A percentile compares a stretch with the other conserved stretches of the same genome.
phyloP scores from a whole-genome alignment of 495 filamentous ascomycete species.

The Penicillium canariense region DNA sequence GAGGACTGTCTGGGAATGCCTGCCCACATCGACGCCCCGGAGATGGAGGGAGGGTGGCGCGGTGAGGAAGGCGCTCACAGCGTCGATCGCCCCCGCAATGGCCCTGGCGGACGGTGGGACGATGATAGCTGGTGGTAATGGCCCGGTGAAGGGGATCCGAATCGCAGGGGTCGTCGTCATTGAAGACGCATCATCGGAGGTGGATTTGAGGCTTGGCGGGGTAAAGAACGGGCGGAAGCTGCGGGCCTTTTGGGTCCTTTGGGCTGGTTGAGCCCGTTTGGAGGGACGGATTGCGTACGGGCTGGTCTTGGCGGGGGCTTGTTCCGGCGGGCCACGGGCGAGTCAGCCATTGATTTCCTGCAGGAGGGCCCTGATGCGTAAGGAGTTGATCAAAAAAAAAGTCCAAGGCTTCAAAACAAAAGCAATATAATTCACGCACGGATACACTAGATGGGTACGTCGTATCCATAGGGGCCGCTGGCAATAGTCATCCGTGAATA shows the following conservation, averaged over 20 bases:
- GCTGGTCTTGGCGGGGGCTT: slow-evolving; percentile 11
- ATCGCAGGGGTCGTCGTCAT: slow-evolving; percentile 72
- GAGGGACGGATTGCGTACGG: background rate
- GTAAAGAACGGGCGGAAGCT: slow-evolving; percentile 2
- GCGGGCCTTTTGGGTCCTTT: background rate
- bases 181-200: slow-evolving; percentile 30
- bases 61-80: slow-evolving; percentile 70
- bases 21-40: slow-evolving; percentile 47
- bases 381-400: background rate
- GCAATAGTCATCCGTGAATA: background rate
- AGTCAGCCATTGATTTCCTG: no score
- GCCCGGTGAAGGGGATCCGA: slow-evolving; percentile 87
- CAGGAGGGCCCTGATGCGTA: background rate
- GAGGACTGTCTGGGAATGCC: slow-evolving; percentile 61
- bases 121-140: slow-evolving; percentile 74
- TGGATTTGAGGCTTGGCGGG: background rate
- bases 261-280: background rate
- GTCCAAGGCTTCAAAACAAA: background rate
- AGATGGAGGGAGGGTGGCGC: slow-evolving; percentile 49
- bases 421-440: background rate
- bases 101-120: slow-evolving; percentile 68
- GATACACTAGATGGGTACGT: no score
- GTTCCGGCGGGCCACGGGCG: slow-evolving; percentile 1
- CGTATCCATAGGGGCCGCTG: background rate
- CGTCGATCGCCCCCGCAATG: slow-evolving; percentile 68